phyloP scores from a whole-genome alignment of 2,329 filamentous ascomycete species.

The Penicillium nordicum region DNA sequence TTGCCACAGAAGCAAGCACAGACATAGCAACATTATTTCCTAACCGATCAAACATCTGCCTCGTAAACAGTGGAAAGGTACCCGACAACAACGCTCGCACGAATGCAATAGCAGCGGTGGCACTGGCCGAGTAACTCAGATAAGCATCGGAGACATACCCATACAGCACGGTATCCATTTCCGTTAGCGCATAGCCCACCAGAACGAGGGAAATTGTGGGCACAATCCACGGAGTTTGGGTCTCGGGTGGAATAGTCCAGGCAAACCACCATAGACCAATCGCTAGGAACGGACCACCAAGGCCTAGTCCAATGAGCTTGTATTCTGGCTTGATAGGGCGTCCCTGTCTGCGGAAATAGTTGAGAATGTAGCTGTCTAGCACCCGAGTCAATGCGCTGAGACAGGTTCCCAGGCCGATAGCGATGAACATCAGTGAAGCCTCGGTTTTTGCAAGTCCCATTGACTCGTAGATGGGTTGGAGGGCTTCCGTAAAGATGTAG shows the following conservation, averaged over 20 bases:
- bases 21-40: conserved; percentile 42
- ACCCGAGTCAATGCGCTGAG: conserved; percentile 45
- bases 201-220: conserved; percentile 42
- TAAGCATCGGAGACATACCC: conserved; percentile 49
- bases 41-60: conserved; percentile 40
- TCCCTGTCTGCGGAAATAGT: conserved; percentile 18
- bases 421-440: conserved; percentile 42
- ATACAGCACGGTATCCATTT: conserved; percentile 43
- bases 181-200: conserved; percentile 49
- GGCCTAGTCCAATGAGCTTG: conserved; percentile 47
- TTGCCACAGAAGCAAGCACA: conserved; percentile 42
- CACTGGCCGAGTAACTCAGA: conserved; percentile 44
- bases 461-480: conserved; percentile 41
- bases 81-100: conserved; percentile 40
- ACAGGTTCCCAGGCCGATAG: conserved; percentile 40
- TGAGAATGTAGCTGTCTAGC: conserved; percentile 39
- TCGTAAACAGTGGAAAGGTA: conserved; percentile 41
- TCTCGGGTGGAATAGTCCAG: conserved; percentile 46
- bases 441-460: conserved; percentile 34
- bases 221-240: conserved; percentile 39
- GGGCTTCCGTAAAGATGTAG: conserved; percentile 49
- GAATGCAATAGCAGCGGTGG: conserved; percentile 43
- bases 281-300: conserved; percentile 47
- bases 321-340: conserved; percentile 42
- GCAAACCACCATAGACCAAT: conserved; percentile 49